Base-by-base conservation (phyloP, 306 rosid species). In the Cucurbita maxima region DNA sequence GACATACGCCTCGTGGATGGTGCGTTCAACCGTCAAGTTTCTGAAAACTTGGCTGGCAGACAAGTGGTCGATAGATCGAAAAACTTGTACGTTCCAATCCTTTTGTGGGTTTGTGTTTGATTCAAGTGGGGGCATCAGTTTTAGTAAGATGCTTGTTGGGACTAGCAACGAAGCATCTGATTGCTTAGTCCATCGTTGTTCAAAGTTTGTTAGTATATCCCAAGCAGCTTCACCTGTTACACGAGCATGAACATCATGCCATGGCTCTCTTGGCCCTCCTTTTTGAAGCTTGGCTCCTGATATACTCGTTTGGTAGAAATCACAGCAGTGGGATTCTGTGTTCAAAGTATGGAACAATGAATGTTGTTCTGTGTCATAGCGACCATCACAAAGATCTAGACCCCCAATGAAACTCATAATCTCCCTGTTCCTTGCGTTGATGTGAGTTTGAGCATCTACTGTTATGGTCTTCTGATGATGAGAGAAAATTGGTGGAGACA, bases 191-290 rank as follows among this genome's bases (percentile, higher is more conserved):
- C 99, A 94, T 75, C 99, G 81, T 82, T 94, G 99, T 81, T 94
- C 96, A 50, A 89, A 94, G 72, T 94, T 94, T 14, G 95, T 83
- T 71, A 94, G 76, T 3, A 94, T 81, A 75, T 94, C 99, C 96
- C 95, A 85, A 60, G 97, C 96, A 15, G 95, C 96, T 52, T 84
- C 92, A 19, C 99, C 99, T 0, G 79, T 85, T 38, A 94, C 78
- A 78, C 99, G 83, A 73, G 99, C 95, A 81, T 94, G 99, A 54
- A 88, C 90, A 86, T 94, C 99, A 72, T 94, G 97, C 99, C 99
- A 94, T 37, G 97, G 97, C 76, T 85, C 82, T 77, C 99, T 87
- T 45, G 99, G 99, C 82, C 99, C 99, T 34, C 99, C 99, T 81
- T 78, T 85, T 11, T 83, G 80, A 57, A 86, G 76, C 82, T 87